Base-by-base conservation (phyloP, 2,329 filamentous ascomycete species). In the Cladosporium sp. region DNA sequence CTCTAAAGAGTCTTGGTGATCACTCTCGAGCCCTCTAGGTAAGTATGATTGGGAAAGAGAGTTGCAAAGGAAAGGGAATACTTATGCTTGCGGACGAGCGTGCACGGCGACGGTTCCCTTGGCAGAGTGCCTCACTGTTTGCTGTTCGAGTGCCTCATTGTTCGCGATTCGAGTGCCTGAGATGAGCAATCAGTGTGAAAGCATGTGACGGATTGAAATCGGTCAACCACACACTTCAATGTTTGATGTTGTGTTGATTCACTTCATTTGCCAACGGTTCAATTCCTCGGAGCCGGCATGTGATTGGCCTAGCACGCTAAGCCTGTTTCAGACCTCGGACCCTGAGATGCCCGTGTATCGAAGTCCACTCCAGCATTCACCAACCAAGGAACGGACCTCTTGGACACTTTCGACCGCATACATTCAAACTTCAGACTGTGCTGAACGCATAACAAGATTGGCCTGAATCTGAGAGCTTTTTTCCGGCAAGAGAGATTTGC, bases 1-100 rank as follows among this genome's bases (percentile, higher is more conserved):
- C 31, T n/a, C 46, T 53, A 40, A 52, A 66, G 23, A 52, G 29
- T 55, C 26, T 64, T 65, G 68, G 65, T 66, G 57, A 65, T 50
- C 63, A 52, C 62, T 33, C 35, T 16, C 61, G 61, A 29, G 35
- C 11, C 10, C 12, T 40, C 60, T 53, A 53, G 60, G 60, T 62
- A 62, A 62, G 60, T 62, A 62, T 62, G 40, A 7, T 37, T 37
- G 5, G 44, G 29, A 1, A 31, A 31, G 29, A 31, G 29, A 31
- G 29, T 31, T 31, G 29, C 29, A 61, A 26, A 28, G 44, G 16
- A 50, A 61, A 31, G 28, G 14, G 21, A 23, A 46, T 46, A 46
- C 10, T 46, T 46, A 46, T 23, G 40, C 40, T 46, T 21, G n/a
- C 8, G 8, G n/a, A 46, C n/a, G 37, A 44, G 33, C 11, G 33